These are phyloP conservation scores for Ceratocystis eucalypticola DNA, from an alignment of 2,329 filamentous ascomycete species.

Conservation along the genomic window DNA sequence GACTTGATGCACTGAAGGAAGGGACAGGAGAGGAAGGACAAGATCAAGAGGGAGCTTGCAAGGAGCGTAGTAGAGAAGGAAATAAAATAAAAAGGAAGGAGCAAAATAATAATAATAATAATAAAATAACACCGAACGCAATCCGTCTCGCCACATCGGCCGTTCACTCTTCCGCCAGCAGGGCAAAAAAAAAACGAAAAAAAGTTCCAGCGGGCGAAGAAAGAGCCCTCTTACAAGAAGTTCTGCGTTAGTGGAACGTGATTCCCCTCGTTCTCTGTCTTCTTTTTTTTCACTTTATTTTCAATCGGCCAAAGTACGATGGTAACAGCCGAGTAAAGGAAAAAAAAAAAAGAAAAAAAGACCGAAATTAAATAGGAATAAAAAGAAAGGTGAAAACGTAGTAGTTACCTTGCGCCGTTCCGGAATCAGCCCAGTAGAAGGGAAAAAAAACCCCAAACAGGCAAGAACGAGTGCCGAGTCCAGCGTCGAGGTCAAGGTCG, in stretches of 20 bases:
- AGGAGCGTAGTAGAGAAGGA: background rate
- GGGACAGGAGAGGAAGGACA: too few species aligned
- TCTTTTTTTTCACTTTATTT: background rate
- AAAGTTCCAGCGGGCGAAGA: background rate
- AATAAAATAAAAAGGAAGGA: background rate
- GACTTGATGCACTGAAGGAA: background rate
- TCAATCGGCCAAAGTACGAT: too few species aligned
- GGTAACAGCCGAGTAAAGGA: too few species aligned
- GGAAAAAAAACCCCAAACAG: background rate
- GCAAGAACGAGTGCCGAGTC: background rate
- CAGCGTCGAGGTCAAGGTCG: background rate
- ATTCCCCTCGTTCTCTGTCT: background rate
- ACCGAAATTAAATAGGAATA: background rate
- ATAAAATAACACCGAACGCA: too few species aligned
- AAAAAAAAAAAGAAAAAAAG: too few species aligned
- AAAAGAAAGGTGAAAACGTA: background rate
- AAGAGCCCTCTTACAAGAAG: background rate
- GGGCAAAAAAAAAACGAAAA: background rate
- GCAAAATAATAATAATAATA: too few species aligned
- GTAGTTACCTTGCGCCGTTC: background rate
- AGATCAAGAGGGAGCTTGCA: background rate
- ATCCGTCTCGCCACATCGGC: background rate
- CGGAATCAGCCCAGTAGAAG: background rate
- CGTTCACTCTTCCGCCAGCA: background rate
- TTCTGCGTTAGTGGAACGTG: background rate